Evolutionary conservation across 306 rosid species (phyloP), one percentile per base, ranked within the genome.

Genomic region (Vachellia pachyceras): DNA sequence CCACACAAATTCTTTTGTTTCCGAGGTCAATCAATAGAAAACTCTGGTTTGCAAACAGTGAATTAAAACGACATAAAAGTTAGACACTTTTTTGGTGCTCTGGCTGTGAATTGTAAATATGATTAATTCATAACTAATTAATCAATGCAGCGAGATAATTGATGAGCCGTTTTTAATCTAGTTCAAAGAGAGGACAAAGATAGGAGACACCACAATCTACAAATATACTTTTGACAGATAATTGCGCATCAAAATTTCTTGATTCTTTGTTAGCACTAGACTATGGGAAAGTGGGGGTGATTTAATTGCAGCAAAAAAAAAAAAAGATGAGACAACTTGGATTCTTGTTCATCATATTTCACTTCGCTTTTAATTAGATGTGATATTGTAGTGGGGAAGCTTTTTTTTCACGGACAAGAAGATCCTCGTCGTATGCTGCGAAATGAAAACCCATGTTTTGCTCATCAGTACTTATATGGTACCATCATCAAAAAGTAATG

Each of bases 381-480:
- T 29, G 33, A 29, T 29, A 29, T 29, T 29, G 33, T 29, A 1
- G 33, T 29, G 33, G 33, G 33, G 61, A 54, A 20, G 25, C 61
- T 71, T 83, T 85, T n/a, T n/a, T 76, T 73, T 80, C 80, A 85
- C 81, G 87, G 91, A 89, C 91, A 78, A 76, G 39, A 82, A 64
- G 74, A 86, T 88, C 83, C 72, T 84, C 81, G 77, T 85, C 69
- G 84, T 90, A 75, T 52, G 85, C 79, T 63, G 89, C 82, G 82
- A 89, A 78, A 61, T 11, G 15, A 25, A 61, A 61, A 29, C 7
- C 40, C 68, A 29, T 61, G 84, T 45, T 76, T 60, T 80, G 77
- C 50, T 77, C 40, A 76, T 74, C 71, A 81, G 92, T 91, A 93
- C 91, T 80, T 83, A 57, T 80, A 80, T 86, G 82, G 92, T 93